Evolutionary conservation across 192 early-diverging fungal genomes (phyloP).

Genomic region (Allomyces macrogynus): DNA sequence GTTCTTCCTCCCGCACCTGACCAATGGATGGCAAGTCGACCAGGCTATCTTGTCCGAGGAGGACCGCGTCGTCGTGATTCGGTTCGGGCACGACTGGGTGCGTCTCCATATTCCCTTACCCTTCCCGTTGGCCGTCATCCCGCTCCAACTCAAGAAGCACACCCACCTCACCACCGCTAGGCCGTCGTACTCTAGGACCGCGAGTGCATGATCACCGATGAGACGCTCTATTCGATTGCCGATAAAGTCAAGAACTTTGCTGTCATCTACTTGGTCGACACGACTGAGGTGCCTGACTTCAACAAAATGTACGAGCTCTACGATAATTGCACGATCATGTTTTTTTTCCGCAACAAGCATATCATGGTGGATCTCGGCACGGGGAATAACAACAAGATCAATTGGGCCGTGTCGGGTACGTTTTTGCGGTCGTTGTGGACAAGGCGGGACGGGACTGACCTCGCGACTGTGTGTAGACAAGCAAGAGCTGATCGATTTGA

Average conservation of each 20-base stretch:
- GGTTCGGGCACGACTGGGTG: conserved; percentile 93
- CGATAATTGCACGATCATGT: conserved; percentile 96
- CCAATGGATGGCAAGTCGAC: conserved; percentile 89
- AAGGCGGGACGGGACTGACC: neutral
- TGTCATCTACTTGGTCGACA: conserved; percentile 88
- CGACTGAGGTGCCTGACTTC: conserved; percentile 80
- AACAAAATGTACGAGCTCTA: conserved; percentile 97
- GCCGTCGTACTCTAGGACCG: conserved; percentile 31
- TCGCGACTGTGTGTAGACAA: conserved; percentile 55
- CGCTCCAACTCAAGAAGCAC: neutral
- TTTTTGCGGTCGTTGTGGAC: conserved; percentile 1
- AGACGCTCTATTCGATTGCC: conserved; percentile 73
- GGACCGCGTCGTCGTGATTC: conserved; percentile 85
- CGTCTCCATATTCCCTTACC: neutral
- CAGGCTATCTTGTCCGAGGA: conserved; percentile 96
- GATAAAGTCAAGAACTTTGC: conserved; percentile 99
- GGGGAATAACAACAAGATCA: conserved; percentile 99
- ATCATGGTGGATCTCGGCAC: conserved; percentile 99
- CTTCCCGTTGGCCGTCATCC: neutral
- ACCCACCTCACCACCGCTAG: neutral
- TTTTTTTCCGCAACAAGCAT: conserved; percentile 89
- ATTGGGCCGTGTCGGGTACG: conserved; percentile 32
- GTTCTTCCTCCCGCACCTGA: conserved; percentile 43
- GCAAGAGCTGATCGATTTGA: conserved; percentile 88
- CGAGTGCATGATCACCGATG: conserved; percentile 96